These are phyloP conservation scores for Protomyces lactucae-debilis DNA, from an alignment of 1,139 yeast genomes.

Conservation along the genomic window DNA sequence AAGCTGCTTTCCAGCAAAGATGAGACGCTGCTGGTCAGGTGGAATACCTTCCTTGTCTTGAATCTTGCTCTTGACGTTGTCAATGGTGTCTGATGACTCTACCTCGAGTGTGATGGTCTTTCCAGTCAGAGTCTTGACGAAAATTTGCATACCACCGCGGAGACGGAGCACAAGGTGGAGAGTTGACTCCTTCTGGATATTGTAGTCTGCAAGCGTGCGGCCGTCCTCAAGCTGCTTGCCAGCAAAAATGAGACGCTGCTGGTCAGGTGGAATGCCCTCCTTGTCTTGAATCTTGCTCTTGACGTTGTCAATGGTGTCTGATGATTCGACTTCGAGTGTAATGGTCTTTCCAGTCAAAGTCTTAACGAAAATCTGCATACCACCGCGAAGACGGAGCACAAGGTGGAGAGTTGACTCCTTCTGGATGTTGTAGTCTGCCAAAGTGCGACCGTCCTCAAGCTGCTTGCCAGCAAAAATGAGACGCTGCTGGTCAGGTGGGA, in stretches of 20 bases:
- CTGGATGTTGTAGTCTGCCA: no score
- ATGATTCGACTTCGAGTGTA: no score
- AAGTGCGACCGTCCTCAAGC: no score
- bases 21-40: conserved; percentile 99
- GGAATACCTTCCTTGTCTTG: conserved; percentile 98
- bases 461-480: conserved; percentile 99
- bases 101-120: conserved; percentile 90
- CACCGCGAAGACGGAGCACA: conserved; percentile 70
- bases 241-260: no score
- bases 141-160: conserved; percentile 60
- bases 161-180: conserved; percentile 90
- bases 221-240: no score
- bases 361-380: no score
- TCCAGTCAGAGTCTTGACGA: conserved; percentile 83
- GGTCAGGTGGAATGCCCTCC: no score
- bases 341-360: no score
- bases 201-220: no score
- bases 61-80: conserved; percentile 87
- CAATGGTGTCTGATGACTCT: conserved; percentile 89
- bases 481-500: conserved; percentile 99
- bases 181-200: no score
- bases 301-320: no score
- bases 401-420: conserved; percentile 98
- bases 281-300: no score
- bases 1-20: conserved; percentile 99